These are phyloP conservation scores for Podaxis sp. DNA, from an alignment of 768 basidiomycete genomes.

Conservation along the genomic window DNA sequence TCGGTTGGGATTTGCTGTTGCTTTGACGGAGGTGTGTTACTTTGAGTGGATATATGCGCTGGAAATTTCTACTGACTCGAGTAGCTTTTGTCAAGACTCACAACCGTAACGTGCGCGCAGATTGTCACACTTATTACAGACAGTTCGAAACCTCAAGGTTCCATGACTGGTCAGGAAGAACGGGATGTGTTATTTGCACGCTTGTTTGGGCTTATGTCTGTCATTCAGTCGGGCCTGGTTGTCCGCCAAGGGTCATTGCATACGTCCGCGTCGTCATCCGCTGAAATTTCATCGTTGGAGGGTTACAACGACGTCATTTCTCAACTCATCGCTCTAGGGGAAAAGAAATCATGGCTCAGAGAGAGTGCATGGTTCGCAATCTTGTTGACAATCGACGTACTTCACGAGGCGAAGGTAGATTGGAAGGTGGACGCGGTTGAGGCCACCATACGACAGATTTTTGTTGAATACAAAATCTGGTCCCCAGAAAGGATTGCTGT, in stretches of 20 bases:
- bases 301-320: conserved; percentile 56
- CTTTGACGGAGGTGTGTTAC: conserved; percentile 79
- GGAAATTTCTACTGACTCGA: conserved; percentile 7
- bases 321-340: conserved; percentile 64
- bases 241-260: conserved; percentile 55
- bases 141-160: conserved; percentile 64
- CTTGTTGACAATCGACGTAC: conserved; percentile 54
- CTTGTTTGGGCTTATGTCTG: conserved; percentile 81
- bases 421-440: conserved; percentile 72
- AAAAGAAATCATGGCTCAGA: conserved; percentile 84
- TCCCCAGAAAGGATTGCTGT: conserved; percentile 87
- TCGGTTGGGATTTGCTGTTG: conserved; percentile 92
- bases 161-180: conserved; percentile 88
- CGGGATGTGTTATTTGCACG: conserved; percentile 90
- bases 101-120: conserved; percentile 73
- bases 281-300: conserved; percentile 50
- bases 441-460: conserved; percentile 45
- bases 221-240: conserved; percentile 83
- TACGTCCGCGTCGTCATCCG: conserved; percentile 47
- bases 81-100: conserved; percentile 75
- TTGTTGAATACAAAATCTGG: conserved; percentile 59
- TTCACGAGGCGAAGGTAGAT: conserved; percentile 50
- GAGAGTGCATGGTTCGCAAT: conserved; percentile 91
- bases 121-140: conserved; percentile 74
- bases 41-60: conserved; percentile 6